phyloP scores from a whole-genome alignment of 169 alveolate genomes.

The Cryptosporidium muris region DNA sequence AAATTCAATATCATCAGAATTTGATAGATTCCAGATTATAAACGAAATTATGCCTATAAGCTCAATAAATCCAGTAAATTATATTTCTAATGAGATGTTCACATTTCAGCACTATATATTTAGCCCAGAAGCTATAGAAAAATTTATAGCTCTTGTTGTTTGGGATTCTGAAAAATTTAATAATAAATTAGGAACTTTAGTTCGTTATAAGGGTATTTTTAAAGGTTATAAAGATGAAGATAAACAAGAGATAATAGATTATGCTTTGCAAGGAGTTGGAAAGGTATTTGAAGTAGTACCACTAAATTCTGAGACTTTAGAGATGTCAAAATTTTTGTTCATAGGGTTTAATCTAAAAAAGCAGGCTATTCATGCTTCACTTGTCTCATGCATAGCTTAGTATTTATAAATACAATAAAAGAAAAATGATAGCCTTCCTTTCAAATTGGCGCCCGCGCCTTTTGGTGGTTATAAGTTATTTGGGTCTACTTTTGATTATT shows the following conservation, averaged over 20 bases:
- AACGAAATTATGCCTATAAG: constrained; percentile 4
- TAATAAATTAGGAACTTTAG: background rate
- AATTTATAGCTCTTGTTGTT: constrained; percentile 26
- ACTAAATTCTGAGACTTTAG: constrained; percentile 16
- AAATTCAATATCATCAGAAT: constrained; percentile 10
- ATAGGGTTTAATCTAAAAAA: constrained; percentile 30
- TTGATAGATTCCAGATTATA: constrained; percentile 5
- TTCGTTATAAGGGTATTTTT: constrained; percentile 79
- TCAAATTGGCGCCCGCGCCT: too few relatives aligned
- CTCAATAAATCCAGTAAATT: constrained; percentile 3
- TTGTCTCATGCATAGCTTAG: constrained; percentile 29
- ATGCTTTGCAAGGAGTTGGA: constrained; percentile 80
- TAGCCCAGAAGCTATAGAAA: constrained; percentile 21
- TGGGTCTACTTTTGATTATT: too few relatives aligned
- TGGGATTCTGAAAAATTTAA: constrained; percentile 15
- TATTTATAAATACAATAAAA: background rate
- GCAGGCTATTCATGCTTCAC: background rate
- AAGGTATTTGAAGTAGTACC: constrained; percentile 75
- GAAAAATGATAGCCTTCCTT: too few relatives aligned
- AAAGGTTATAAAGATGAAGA: constrained; percentile 58
- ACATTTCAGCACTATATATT: background rate
- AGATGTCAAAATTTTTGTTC: constrained; percentile 61
- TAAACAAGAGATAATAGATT: background rate
- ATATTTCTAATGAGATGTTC: background rate
- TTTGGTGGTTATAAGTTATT: too few relatives aligned